Evolutionary conservation across 345 rosid genomes (phyloP).

Genomic region (Litchi chinensis): DNA sequence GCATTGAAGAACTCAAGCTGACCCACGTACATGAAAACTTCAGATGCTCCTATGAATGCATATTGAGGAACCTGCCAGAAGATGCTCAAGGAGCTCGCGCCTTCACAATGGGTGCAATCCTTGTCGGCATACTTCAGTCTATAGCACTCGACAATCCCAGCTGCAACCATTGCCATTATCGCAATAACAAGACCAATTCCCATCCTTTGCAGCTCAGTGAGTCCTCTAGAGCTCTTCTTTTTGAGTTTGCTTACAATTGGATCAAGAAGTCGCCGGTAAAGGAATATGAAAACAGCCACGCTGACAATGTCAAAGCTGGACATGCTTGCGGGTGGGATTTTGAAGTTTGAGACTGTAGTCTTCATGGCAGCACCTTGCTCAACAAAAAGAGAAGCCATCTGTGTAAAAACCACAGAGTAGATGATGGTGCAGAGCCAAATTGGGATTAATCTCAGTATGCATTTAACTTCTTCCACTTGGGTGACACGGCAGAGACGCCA

Average conservation of each 20-base stretch:
- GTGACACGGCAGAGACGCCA: constrained; percentile 91
- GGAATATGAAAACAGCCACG: constrained; percentile 86
- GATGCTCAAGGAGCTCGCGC: constrained; percentile 95
- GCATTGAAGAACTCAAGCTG: constrained; percentile 98
- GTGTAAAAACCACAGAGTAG: constrained; percentile 96
- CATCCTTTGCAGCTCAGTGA: constrained; percentile 96
- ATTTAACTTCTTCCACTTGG: constrained; percentile 99
- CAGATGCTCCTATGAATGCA: constrained; percentile 92
- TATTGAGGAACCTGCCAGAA: constrained; percentile 99
- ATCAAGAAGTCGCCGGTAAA: constrained; percentile 77
- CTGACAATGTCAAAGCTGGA: constrained; percentile 95
- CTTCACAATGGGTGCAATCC: constrained; percentile 75
- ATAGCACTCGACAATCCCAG: constrained; percentile 84
- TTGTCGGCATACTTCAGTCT: constrained; percentile 65
- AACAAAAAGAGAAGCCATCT: constrained; percentile 98
- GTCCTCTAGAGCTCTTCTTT: constrained; percentile 55
- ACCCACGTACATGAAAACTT: constrained; percentile 98
- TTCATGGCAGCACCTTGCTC: constrained; percentile 99
- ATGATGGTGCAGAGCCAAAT: constrained; percentile 98
- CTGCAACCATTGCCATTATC: constrained; percentile 81
- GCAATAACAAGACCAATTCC: constrained; percentile 95
- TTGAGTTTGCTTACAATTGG: constrained; percentile 59
- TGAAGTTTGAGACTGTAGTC: constrained; percentile 67
- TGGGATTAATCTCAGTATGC: constrained; percentile 86
- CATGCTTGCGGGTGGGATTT: constrained; percentile 94